These are phyloP conservation scores for Cryptococcus sp. DNA, from an alignment of 1,284 basidiomycete species.

Conservation along the genomic window DNA sequence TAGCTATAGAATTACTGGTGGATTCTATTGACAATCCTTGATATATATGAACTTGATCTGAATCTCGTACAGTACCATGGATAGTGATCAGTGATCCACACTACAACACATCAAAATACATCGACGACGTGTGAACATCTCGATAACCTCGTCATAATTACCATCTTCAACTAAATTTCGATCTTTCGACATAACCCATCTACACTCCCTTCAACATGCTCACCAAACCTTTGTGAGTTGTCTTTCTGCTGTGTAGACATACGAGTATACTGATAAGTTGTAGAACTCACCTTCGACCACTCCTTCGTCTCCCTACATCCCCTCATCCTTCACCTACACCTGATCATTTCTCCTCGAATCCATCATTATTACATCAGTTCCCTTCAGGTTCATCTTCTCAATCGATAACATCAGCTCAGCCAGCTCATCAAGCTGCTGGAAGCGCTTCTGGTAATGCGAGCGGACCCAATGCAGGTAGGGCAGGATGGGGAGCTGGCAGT, in stretches of 20 bases:
- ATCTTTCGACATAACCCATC: neutral
- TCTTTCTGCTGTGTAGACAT: neutral
- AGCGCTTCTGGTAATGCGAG: slow-evolving; percentile 9
- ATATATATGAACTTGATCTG: too few species aligned
- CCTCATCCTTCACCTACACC: slow-evolving; percentile 18
- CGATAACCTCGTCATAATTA: too few species aligned
- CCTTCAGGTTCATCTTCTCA: slow-evolving; percentile 12
- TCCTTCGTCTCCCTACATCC: slow-evolving; percentile 33
- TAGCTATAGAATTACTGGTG: too few species aligned
- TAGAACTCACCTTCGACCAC: slow-evolving; percentile 44
- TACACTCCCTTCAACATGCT: slow-evolving; percentile 24
- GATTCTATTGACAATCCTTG: too few species aligned
- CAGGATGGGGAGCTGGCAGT: slow-evolving; percentile 33
- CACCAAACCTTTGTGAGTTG: slow-evolving; percentile 42
- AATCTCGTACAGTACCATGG: too few species aligned
- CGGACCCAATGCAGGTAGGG: slow-evolving; percentile 24
- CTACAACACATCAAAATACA: too few species aligned
- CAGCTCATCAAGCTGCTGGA: slow-evolving; percentile 24
- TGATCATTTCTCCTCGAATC: slow-evolving; percentile 47
- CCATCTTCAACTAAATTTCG: neutral
- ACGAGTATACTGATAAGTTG: neutral
- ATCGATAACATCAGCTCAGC: slow-evolving; percentile 17
- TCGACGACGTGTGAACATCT: too few species aligned
- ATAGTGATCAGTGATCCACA: too few species aligned
- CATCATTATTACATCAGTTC: slow-evolving; percentile 44